Base-by-base conservation (phyloP, 2,329 filamentous ascomycete species). In the Epichloe gansuensis region DNA sequence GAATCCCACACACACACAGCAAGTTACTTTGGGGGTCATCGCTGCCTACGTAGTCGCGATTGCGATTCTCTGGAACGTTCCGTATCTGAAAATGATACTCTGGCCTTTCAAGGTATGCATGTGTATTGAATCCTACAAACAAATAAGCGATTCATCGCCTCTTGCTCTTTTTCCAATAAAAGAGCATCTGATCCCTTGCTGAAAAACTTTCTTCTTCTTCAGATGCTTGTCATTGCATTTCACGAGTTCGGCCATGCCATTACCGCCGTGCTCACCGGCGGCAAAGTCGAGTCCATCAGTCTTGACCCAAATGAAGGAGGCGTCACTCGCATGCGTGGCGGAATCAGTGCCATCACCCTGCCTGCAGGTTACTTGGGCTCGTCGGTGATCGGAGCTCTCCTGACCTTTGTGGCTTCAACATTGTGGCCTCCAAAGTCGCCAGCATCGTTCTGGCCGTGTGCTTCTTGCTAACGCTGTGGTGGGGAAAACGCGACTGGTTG, bases 151-250 rank as follows among this genome's bases (percentile, higher is more conserved):
- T 42, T n/a, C 37, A 23, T n/a, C 7, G 8, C 42, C 17, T 31
- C 12, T 25, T 46, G 7, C 1, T 28, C 17, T 39, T n/a, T 46
- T 52, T 44, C 9, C 15, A 31, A 21, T 21, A 21, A 21, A 2
- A 11, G 2, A 11, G 8, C 31, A 31, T 31, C 31, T 11, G 17
- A 21, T 21, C 17, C 2, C 31, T 9, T 31, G 9, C 31, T 31
- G 31, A 6, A 11, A 35, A 21, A n/a, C n/a, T 6, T 31, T 12
- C 34, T 9, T 51, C 44, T 11, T 28, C 4, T 31, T 1, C 54
- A 86, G 82, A 89, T 90, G 86, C 76, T 91, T 21, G 85, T 88
- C 50, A 90, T 91, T 57, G 86, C 86, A 39, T 91, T 90, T 67
- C 86, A 91, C 69, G 86, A 91, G 59, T 83, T 90, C 62, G 81